Evolutionary conservation across 2,329 filamentous ascomycete genomes (phyloP), one percentile per base, ranked within the genome.

Genomic region (Botrytis tulipae): DNA sequence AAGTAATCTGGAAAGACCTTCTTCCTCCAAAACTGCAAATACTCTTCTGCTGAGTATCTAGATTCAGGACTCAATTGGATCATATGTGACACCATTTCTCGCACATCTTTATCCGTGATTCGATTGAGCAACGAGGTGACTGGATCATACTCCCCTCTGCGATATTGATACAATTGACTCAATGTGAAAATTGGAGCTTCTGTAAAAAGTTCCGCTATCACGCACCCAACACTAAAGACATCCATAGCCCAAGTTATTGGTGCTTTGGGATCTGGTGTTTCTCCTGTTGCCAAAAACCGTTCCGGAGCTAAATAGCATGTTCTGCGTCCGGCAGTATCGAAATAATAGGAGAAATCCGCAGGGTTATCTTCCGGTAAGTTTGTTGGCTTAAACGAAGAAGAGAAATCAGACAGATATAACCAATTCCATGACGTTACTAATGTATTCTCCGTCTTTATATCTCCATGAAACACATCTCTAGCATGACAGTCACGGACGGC

Each of bases 391-490:
- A 97, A 98, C 0, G 93, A 92, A 0, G 95, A 94, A 6, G 95
- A 97, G 82, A 98, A 99, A 82, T 99, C 96, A n/a, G 95, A 92
- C 54, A 99, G 87, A 81, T 98, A 99, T 3, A 99, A 87, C 96
- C 97, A 99, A 84, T 98, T 98, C 96, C 96, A 99, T 10, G 96
- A 98, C 0, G 96, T 99, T 69, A 99, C 95, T 66, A 99, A 86
- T 51, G 97, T 90, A 79, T 99, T 99, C 83, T 99, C 95, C 1
- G 95, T 96, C 85, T 99, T 99, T 85, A 99, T 98, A 80, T 99
- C 97, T 73, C 96, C 97, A 81, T 99, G 96, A 81, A 95, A 98
- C 70, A 99, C 87, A 79, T 97, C 93, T 65, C 92, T 88, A 42
- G 92, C 87, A 82, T 99, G 96, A 79, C 94, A 98, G 82, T 99